A percentile compares a stretch with the other conserved stretches of the same genome.
phyloP scores from a whole-genome alignment of 768 basidiomycete species.

The Mycena epipterygia region DNA sequence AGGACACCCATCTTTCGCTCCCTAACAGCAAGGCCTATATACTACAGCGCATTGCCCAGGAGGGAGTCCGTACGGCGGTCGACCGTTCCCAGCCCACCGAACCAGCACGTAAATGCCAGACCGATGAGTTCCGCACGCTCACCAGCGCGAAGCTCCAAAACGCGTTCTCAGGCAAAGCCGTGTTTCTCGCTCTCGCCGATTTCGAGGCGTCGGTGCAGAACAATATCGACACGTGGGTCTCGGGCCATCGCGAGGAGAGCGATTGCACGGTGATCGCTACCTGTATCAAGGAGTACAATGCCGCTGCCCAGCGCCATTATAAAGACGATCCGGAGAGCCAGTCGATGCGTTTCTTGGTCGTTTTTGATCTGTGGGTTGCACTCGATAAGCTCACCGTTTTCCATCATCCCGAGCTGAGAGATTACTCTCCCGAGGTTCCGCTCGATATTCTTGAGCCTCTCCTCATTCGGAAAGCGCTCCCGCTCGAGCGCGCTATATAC shows the following conservation, averaged over 20 bases:
- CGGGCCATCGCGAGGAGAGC: neutral
- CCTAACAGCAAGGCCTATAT: slow-evolving; percentile 45
- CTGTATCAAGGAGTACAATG: slow-evolving; percentile 44
- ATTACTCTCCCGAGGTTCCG: slow-evolving; percentile 63
- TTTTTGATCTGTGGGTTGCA: too few relatives aligned
- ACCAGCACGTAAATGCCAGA: slow-evolving; percentile 1
- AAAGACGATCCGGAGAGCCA: slow-evolving; percentile 50
- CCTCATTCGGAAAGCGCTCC: slow-evolving; percentile 49
- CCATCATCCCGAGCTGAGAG: slow-evolving; percentile 52
- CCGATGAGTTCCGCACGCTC: neutral
- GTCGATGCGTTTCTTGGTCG: slow-evolving; percentile 60
- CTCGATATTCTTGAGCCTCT: slow-evolving; percentile 52
- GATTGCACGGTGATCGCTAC: slow-evolving; percentile 43
- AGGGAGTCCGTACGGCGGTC: slow-evolving; percentile 20
- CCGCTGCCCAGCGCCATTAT: slow-evolving; percentile 45
- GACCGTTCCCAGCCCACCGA: neutral
- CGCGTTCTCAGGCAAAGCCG: neutral
- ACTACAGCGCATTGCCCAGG: slow-evolving; percentile 12
- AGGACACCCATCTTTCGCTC: slow-evolving; percentile 52
- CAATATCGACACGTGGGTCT: slow-evolving; percentile 7
- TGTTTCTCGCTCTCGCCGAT: slow-evolving; percentile 8
- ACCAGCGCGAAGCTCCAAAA: slow-evolving; percentile 1
- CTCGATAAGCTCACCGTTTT: slow-evolving; percentile 53
- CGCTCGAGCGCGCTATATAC: slow-evolving; percentile 43
- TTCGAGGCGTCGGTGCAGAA: slow-evolving; percentile 7